Base-by-base conservation (phyloP, 2,329 filamentous ascomycete genomes). In the Phaeosphaeriaceae sp. region DNA sequence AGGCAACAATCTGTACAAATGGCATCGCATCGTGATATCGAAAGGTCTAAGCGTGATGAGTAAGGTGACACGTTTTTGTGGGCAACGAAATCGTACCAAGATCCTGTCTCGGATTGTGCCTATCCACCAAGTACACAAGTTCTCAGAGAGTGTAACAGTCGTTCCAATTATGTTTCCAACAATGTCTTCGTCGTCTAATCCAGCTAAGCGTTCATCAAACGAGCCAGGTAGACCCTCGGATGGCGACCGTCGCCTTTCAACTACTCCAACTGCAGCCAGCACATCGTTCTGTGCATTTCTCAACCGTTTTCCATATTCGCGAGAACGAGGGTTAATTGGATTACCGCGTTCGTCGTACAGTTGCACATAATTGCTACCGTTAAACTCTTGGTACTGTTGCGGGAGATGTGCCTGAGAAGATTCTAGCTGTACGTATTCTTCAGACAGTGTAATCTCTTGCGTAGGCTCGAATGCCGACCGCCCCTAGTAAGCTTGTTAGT, bases 211-310 rank as follows among this genome's bases (percentile, higher is more conserved):
- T 21, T 67, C 59, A 37, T 66, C 56, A 28, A 61, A 66, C 2
- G 64, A 55, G 29, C 63, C 64, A 4, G 67, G 62, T 18, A 70
- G 60, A 6, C 53, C 58, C 15, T 65, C 56, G 13, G 60, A 56
- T 4, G 64, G 64, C 20, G 64, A 60, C 13, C 45, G 57, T 8
- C 64, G 74, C 48, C 74, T 66, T 57, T 78, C 76, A 0, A 79
- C 74, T 1, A 80, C 76, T 16, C 77, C 78, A 8, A 80, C 75
- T 0, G 77, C 73, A 16, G 73, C 75, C 4, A 79, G 68, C 1
- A 79, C 73, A 54, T 78, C 76, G 37, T 81, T 81, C 46, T 78
- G 75, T 6, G 78, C 77, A 43, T 73, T 70, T 42, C 78, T 69
- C 30, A 77, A 64, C 21, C 64, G 67, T 28, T 74, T 67, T 28